Evolutionary conservation across 805 yeast genomes (phyloP).

Genomic region (Starmerella ratchasimensis): DNA sequence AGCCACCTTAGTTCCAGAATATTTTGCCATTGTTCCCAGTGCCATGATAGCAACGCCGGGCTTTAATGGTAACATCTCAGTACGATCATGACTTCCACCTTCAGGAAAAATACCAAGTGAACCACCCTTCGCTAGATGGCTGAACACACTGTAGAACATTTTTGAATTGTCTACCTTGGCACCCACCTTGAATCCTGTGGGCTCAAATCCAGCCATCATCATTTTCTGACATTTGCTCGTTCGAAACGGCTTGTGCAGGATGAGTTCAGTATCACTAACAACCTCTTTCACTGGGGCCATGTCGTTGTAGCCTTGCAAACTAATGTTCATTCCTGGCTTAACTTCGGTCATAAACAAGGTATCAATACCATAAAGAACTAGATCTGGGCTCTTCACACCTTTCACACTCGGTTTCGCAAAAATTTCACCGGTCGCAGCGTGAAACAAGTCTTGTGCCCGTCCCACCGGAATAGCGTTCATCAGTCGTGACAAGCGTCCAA

Average conservation of each 20-base stretch:
- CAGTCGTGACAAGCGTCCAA: conserved; percentile 63
- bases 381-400: conserved; percentile 19
- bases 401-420: conserved; percentile 30
- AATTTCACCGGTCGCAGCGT: conserved; percentile 53
- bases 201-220: conserved; percentile 32
- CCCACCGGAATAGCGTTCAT: conserved; percentile 82
- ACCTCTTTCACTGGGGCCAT: conserved; percentile 56
- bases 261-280: conserved; percentile 55
- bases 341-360: conserved; percentile 60
- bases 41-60: conserved; percentile 99
- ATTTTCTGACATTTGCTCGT: conserved; percentile 19
- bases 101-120: conserved; percentile 93
- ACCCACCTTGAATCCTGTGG: conserved; percentile 47
- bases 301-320: conserved; percentile 62
- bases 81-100: conserved; percentile 95
- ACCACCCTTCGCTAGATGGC: conserved; percentile 64
- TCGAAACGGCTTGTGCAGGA: conserved; percentile 57
- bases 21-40: conserved; percentile 72
- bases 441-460: conserved; percentile 79
- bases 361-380: conserved; percentile 45
- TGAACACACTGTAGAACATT: conserved; percentile 74
- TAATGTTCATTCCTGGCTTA: conserved; percentile 13
- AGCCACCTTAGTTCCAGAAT: conserved; percentile 62
- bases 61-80: conserved; percentile 79
- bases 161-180: conserved; percentile 71